These are phyloP conservation scores for Camellia sinensis DNA, from an alignment of 148 eudicot genomes.

Conservation along the genomic window DNA sequence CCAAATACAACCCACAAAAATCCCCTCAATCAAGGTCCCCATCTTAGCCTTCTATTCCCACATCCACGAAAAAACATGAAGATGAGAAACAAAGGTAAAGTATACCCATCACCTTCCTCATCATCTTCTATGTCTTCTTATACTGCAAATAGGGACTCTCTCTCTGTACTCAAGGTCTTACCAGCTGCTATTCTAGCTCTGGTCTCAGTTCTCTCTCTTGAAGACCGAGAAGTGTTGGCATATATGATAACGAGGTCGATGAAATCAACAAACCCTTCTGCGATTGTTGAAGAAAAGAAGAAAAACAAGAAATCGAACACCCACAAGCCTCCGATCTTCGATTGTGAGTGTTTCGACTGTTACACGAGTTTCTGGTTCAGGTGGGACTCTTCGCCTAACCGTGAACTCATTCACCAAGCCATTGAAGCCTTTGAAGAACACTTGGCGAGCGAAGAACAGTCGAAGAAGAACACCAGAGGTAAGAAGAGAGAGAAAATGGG, in stretches of 20 bases:
- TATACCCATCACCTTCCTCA: slow-evolving; percentile 55
- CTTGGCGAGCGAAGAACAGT: slow-evolving; percentile 28
- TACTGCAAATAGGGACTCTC: slow-evolving; percentile 13
- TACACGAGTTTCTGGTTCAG: slow-evolving; percentile 62
- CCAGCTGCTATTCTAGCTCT: slow-evolving; percentile 57
- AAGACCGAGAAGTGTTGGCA: slow-evolving; percentile 61
- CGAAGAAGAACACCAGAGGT: slow-evolving; percentile 6
- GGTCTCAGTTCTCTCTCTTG: slow-evolving; percentile 45
- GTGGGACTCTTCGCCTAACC: slow-evolving; percentile 66
- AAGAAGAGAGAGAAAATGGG: slow-evolving; percentile 24
- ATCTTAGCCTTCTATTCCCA: background rate
- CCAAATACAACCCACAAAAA: background rate
- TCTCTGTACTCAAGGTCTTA: slow-evolving; percentile 42
- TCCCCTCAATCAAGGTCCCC: background rate
- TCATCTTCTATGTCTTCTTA: background rate
- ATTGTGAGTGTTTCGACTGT: slow-evolving; percentile 70
- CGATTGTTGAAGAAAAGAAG: slow-evolving; percentile 13
- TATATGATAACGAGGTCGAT: slow-evolving; percentile 62
- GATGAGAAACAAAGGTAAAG: slow-evolving; percentile 73
- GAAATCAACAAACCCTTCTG: slow-evolving; percentile 25
- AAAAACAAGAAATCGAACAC: slow-evolving; percentile 5
- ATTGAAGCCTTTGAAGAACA: slow-evolving; percentile 74
- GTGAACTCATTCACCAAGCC: slow-evolving; percentile 69
- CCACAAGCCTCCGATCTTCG: slow-evolving; percentile 44
- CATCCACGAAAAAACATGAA: slow-evolving; percentile 29